Evolutionary conservation across 129 eudicot genomes (phyloP), one percentile per base, ranked within the genome.

Genomic region (Centaurea solstitialis): DNA sequence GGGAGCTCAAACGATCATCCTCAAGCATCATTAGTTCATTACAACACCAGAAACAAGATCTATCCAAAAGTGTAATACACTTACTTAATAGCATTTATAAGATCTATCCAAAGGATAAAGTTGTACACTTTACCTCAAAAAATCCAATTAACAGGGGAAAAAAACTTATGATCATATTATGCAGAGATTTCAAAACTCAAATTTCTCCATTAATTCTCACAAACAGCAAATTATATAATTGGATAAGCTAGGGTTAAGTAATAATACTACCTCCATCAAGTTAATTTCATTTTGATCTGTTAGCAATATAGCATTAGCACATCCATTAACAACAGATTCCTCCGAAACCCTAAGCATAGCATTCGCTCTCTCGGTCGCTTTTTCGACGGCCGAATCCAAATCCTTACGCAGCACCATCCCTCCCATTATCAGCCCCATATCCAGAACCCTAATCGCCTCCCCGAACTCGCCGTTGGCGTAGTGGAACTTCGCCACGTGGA

Each of bases 371-470:
- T 50, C 83, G 59, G 76, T 85, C 15, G 88, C 94, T 38, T 67
- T 78, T 4, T 75, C 79, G 69, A 96, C 86, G n/a, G 91, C 92
- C 11, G 30, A 13, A 24, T 91, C 89, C 85, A 96, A 83, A 75
- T 96, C 99, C 80, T 81, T 80, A 73, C 92, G 76, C 78, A 96
- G 68, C 37, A 72, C 73, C 80, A 30, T 13, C 12, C 98, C 99
- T 61, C 99, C 99, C 99, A 96, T 96, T 45, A 96, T 91, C 69
- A 96, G 67, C 24, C 99, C 99, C 94, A 96, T 77, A 84, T 96
- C 99, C 24, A 96, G 81, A 35, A 87, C 97, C 84, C 80, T 87
- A 79, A 96, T 35, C 11, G 92, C 92, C 80, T 87, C 95, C 13
- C 5, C 21, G 15, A 74, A 85, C 75, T 93, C 98, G 4, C 93